These are phyloP conservation scores for Amesomyces nigricolor DNA, from an alignment of 2,329 filamentous ascomycete species.

Conservation along the genomic window DNA sequence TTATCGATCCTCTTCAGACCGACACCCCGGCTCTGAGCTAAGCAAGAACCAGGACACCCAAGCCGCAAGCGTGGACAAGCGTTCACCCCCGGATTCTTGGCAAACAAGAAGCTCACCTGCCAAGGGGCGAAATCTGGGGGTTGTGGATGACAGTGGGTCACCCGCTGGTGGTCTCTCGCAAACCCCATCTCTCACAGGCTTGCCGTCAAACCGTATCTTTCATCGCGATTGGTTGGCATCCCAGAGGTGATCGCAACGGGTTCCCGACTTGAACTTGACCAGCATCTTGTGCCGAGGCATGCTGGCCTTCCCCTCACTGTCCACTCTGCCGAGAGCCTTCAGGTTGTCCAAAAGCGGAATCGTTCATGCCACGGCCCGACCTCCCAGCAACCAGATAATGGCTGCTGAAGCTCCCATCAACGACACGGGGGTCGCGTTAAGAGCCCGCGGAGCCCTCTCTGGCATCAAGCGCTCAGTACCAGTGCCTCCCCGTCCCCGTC, in stretches of 20 bases:
- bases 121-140: no score
- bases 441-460: no score
- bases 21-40: no score
- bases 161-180: no score
- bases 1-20: no score
- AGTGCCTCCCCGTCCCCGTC: no score
- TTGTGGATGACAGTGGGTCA: no score
- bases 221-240: background rate
- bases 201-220: background rate
- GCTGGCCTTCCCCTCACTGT: conserved; percentile 13
- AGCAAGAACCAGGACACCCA: no score
- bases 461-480: background rate
- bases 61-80: no score
- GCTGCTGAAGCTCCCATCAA: background rate
- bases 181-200: background rate
- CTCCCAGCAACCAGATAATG: background rate
- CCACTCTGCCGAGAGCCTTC: background rate
- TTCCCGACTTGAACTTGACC: background rate
- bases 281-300: conserved; percentile 10
- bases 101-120: no score
- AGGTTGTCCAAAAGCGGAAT: conserved; percentile 5
- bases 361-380: background rate
- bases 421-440: background rate
- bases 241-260: background rate
- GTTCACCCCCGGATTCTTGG: no score